Conservation (phyloP, 352 stramenopile genomes). For the Globisporangium iwayamae region DNA sequence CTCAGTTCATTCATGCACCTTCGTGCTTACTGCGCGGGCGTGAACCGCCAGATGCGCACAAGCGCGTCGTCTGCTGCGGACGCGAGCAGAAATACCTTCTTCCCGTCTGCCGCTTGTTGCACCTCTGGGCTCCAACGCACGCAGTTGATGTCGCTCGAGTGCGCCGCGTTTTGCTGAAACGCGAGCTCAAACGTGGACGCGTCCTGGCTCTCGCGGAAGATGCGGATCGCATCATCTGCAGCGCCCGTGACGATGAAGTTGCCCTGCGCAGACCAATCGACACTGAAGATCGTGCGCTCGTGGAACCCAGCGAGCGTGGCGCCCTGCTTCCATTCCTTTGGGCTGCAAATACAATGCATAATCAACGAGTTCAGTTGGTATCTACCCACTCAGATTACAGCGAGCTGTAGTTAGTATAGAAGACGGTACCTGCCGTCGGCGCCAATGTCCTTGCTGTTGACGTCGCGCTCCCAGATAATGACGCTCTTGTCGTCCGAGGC, state of each 20-base stretch:
- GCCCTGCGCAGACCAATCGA: slow-evolving; percentile 90
- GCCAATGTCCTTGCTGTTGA: slow-evolving; percentile 43
- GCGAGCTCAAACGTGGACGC: slow-evolving; percentile 58
- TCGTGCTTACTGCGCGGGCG: slow-evolving; percentile 8
- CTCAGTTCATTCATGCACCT: background rate
- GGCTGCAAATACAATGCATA: slow-evolving; percentile 14
- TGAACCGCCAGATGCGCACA: slow-evolving; percentile 69
- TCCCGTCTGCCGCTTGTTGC: slow-evolving; percentile 18
- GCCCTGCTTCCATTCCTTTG: slow-evolving; percentile 83
- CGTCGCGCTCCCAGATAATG: slow-evolving; percentile 90
- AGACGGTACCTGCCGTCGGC: slow-evolving; percentile 40
- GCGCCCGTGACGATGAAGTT: slow-evolving; percentile 88
- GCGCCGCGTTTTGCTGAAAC: slow-evolving; percentile 52
- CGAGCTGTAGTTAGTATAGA: background rate
- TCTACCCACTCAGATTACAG: background rate
- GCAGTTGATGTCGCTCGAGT: slow-evolving; percentile 78
- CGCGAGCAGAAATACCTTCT: slow-evolving; percentile 54
- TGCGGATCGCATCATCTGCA: slow-evolving; percentile 88
- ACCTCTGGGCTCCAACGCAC: slow-evolving; percentile 62
- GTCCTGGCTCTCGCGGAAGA: slow-evolving; percentile 68
- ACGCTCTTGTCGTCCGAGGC: slow-evolving; percentile 91
- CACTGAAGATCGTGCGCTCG: slow-evolving; percentile 88
- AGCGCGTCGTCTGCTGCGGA: slow-evolving; percentile 59
- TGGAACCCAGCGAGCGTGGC: slow-evolving; percentile 83
- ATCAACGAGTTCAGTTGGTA: background rate